A percentile compares a stretch with the other conserved stretches of the same genome.
phyloP scores from a whole-genome alignment of 23 red algal species.

The Gracilaria gracilis region DNA sequence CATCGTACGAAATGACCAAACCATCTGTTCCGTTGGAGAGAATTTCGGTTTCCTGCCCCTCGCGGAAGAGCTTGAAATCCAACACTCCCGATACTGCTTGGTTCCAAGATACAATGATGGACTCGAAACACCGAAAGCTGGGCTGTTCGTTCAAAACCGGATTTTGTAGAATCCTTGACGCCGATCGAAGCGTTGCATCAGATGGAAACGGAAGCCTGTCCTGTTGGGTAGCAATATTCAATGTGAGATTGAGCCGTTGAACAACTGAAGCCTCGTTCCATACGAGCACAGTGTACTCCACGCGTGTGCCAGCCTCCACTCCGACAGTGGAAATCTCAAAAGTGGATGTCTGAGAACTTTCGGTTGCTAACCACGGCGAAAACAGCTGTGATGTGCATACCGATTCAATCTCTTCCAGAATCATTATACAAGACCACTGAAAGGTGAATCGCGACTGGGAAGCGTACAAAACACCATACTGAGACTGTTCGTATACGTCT shows the following conservation, averaged over 20 bases:
- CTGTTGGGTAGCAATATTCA: neutral
- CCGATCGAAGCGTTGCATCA: neutral
- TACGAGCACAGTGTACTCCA: conserved; percentile 8
- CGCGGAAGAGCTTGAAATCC: conserved; percentile 26
- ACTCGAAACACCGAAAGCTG: conserved; percentile 1
- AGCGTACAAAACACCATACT: neutral
- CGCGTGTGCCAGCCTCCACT: conserved; percentile 8
- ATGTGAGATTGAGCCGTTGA: neutral
- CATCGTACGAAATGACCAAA: neutral
- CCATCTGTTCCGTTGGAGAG: neutral
- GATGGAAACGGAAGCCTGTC: neutral
- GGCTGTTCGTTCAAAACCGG: neutral
- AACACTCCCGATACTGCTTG: neutral
- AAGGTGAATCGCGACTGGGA: neutral
- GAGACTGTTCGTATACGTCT: conserved; percentile 8
- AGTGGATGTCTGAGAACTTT: neutral
- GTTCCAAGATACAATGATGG: conserved; percentile 5
- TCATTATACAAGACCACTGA: conserved; percentile 17
- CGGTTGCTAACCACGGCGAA: conserved; percentile 8
- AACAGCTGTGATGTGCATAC: conserved; percentile 14
- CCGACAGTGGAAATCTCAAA: conserved; percentile 35
- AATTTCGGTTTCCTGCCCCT: neutral
- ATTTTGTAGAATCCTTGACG: neutral
- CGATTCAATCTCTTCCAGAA: neutral
- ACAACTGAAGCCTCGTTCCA: neutral